Percentiles rank a stretch among this genome's conserved stretches.
Evolutionary conservation across 306 rosid species (phyloP).

Genomic region (Castanopsis chinensis): DNA sequence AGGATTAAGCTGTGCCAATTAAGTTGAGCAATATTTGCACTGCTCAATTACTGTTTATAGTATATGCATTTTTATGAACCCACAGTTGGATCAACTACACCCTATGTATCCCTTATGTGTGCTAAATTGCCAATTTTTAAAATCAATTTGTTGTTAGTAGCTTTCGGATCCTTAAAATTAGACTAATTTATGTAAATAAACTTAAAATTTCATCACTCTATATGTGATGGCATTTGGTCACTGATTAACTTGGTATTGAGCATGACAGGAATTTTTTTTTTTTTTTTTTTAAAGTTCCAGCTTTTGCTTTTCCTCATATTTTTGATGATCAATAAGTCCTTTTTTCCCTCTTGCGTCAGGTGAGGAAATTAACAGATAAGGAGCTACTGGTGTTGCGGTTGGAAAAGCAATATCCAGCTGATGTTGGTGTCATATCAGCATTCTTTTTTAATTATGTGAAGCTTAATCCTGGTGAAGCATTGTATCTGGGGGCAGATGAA

Average conservation of each 20-base stretch:
- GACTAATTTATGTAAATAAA: background rate
- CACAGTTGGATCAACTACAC: background rate
- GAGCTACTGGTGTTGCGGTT: conserved; percentile 67
- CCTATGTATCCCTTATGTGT: background rate
- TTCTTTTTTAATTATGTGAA: conserved; percentile 86
- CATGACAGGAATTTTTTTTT: background rate
- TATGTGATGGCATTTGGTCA: background rate
- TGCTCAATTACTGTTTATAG: background rate
- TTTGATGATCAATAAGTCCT: background rate
- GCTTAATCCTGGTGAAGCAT: conserved; percentile 88
- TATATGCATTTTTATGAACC: background rate
- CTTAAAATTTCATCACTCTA: background rate
- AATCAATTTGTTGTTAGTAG: background rate
- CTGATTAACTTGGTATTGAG: background rate
- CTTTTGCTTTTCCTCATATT: background rate
- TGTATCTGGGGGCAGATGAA: conserved; percentile 80
- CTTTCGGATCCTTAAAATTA: background rate
- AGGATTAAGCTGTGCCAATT: background rate
- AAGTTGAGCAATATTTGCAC: background rate
- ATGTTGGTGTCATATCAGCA: conserved; percentile 82
- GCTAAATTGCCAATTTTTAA: background rate
- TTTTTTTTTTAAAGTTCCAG: background rate
- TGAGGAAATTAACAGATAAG: conserved; percentile 74
- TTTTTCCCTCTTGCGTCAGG: conserved; percentile 40
- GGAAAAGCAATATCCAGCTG: conserved; percentile 85